These are phyloP conservation scores for Chrysanthemum seticuspe DNA, from an alignment of 129 eudicot species.

Conservation along the genomic window DNA sequence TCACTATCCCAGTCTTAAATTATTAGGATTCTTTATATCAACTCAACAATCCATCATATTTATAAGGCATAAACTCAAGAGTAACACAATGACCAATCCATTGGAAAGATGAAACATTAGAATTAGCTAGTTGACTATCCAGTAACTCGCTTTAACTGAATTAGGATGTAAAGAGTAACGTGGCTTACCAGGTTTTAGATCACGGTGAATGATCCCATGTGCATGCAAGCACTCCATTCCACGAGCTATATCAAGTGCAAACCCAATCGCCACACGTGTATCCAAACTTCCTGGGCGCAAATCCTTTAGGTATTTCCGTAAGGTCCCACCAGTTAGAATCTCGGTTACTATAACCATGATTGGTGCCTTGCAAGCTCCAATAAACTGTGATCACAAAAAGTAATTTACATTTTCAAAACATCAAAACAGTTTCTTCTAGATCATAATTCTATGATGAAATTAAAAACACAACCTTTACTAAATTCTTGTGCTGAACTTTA, in stretches of 20 bases:
- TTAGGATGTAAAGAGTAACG: neutral
- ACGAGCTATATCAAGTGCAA: constrained; percentile 95
- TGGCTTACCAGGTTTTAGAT: constrained; percentile 72
- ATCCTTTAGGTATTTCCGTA: constrained; percentile 68
- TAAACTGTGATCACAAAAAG: constrained; percentile 45
- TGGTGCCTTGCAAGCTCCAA: constrained; percentile 94
- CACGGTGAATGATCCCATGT: constrained; percentile 92
- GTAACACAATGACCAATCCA: neutral
- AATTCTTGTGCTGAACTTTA: constrained; percentile 80
- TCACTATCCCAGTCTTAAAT: too few species aligned
- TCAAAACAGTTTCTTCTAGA: neutral
- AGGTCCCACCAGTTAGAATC: constrained; percentile 83
- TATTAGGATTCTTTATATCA: too few species aligned
- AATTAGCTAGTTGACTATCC: neutral
- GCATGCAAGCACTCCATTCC: constrained; percentile 94
- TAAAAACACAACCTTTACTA: constrained; percentile 67
- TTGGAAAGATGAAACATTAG: neutral
- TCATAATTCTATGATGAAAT: constrained; percentile 1
- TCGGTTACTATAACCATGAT: constrained; percentile 88
- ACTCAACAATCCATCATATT: too few species aligned
- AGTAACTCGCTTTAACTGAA: neutral
- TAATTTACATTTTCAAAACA: neutral
- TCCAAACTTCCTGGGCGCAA: constrained; percentile 77
- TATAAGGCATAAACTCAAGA: too few species aligned
- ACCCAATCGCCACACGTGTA: constrained; percentile 64